Percentiles rank a stretch among this genome's conserved stretches.
phyloP scores from a whole-genome alignment of 768 basidiomycete genomes.

The Hortiboletus campestris region DNA sequence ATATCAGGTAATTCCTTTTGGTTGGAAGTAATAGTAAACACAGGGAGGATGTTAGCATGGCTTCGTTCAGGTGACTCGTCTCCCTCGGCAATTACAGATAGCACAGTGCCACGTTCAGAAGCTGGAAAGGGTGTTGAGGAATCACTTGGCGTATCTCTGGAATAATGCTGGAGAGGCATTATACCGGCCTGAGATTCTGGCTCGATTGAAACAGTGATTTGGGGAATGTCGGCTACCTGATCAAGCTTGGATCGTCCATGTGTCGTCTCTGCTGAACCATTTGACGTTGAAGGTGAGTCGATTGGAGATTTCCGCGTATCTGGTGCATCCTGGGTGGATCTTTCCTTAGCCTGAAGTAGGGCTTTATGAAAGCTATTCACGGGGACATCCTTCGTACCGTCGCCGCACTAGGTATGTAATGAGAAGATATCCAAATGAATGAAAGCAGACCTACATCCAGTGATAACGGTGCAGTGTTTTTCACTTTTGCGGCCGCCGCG shows the following conservation, averaged over 20 bases:
- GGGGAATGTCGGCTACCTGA: conserved; percentile 7
- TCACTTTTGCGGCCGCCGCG: conserved; percentile 44
- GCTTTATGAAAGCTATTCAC: conserved; percentile 48
- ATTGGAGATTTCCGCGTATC: background rate
- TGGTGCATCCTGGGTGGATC: conserved; percentile 4
- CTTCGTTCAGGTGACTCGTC: conserved; percentile 55
- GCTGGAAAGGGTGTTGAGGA: conserved; percentile 13
- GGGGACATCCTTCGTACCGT: conserved; percentile 41
- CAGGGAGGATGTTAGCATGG: conserved; percentile 1
- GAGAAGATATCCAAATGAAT: conserved; percentile 1
- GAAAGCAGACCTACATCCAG: conserved; percentile 42
- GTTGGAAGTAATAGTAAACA: background rate
- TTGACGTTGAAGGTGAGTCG: background rate
- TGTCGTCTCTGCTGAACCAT: background rate
- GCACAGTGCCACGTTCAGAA: conserved; percentile 38
- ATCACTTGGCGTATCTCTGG: background rate
- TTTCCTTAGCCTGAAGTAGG: conserved; percentile 37
- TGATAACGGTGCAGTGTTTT: conserved; percentile 38
- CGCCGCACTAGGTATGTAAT: conserved; percentile 33
- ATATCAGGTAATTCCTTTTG: background rate
- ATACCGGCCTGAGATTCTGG: background rate
- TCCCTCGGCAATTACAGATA: conserved; percentile 72
- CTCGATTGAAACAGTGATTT: conserved; percentile 6
- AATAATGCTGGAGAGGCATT: background rate
- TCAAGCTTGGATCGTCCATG: background rate